Evolutionary conservation across 345 rosid genomes (phyloP).

Genomic region (Schrenkiella parvula): DNA sequence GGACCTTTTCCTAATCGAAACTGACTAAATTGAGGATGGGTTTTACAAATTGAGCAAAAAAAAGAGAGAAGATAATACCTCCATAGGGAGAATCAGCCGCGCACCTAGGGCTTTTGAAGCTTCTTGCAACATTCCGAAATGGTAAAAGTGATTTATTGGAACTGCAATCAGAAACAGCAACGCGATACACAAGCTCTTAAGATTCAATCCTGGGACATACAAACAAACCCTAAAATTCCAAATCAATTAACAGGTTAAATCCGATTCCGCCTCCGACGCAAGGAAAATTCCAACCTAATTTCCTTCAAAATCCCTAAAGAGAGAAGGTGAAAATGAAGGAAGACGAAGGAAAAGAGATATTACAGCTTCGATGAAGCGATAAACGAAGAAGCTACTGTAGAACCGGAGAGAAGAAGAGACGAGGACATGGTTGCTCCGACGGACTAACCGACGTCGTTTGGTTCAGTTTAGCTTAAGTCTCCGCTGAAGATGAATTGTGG

Average conservation of each 20-base stretch:
- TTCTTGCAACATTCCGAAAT: constrained; percentile 31
- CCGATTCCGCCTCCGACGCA: neutral
- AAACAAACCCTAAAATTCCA: neutral
- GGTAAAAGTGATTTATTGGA: constrained; percentile 22
- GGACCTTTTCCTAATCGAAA: neutral
- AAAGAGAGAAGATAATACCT: constrained; percentile 42
- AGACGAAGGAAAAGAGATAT: neutral
- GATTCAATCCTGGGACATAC: neutral
- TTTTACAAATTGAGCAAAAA: neutral
- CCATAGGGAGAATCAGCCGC: constrained; percentile 56
- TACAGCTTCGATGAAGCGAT: constrained; percentile 47
- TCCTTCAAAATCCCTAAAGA: constrained; percentile 8
- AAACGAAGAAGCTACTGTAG: constrained; percentile 47
- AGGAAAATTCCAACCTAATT: neutral
- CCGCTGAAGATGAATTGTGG: neutral
- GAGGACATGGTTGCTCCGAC: constrained; percentile 46
- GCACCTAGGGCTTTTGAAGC: constrained; percentile 43
- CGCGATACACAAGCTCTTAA: neutral
- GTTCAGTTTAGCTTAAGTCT: neutral
- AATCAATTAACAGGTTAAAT: neutral
- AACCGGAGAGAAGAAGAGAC: constrained; percentile 48
- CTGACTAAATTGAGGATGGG: neutral
- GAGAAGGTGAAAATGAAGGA: neutral
- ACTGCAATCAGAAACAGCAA: constrained; percentile 24
- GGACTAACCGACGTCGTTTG: constrained; percentile 29